A percentile compares a stretch with the other conserved stretches of the same genome.
Evolutionary conservation across 805 yeast species (phyloP).

Genomic region (Debaryomyces maramus): DNA sequence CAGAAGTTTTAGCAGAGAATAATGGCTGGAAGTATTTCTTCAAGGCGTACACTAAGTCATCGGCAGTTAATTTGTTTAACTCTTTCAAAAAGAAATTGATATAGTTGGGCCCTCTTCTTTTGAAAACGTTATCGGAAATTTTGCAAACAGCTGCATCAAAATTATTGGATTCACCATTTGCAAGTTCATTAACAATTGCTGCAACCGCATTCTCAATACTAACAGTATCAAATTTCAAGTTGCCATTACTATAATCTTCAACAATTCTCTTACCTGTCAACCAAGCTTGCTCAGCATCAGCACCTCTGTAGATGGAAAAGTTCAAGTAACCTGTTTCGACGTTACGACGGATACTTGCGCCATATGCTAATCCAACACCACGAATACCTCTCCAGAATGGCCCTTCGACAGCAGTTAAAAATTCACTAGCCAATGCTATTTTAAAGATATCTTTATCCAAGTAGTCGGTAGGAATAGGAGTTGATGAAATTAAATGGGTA

Average conservation of each 20-base stretch:
- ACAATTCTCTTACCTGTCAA: slow-evolving; percentile 66
- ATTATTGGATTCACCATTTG: slow-evolving; percentile 64
- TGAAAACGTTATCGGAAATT: slow-evolving; percentile 64
- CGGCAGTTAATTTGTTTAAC: slow-evolving; percentile 52
- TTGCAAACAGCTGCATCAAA: slow-evolving; percentile 65
- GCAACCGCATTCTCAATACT: slow-evolving; percentile 74
- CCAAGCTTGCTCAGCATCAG: slow-evolving; percentile 72
- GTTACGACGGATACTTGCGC: slow-evolving; percentile 62
- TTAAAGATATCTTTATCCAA: slow-evolving; percentile 59
- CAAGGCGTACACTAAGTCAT: slow-evolving; percentile 51
- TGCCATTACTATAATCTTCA: slow-evolving; percentile 57
- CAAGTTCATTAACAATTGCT: slow-evolving; percentile 69
- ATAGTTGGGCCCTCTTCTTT: slow-evolving; percentile 70
- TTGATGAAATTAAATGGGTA: slow-evolving; percentile 59
- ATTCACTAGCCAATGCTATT: slow-evolving; percentile 70
- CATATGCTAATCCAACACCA: slow-evolving; percentile 93
- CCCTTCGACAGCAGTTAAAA: slow-evolving; percentile 86
- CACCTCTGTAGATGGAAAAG: slow-evolving; percentile 75
- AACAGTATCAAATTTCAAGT: slow-evolving; percentile 51
- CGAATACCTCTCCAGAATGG: slow-evolving; percentile 96
- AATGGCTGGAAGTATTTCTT: slow-evolving; percentile 62
- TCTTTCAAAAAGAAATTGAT: slow-evolving; percentile 51
- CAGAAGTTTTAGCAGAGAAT: slow-evolving; percentile 56
- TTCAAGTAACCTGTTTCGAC: slow-evolving; percentile 67
- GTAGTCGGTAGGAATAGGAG: slow-evolving; percentile 57